Conservation (phyloP, 768 basidiomycete species). For the Lactarius indigo region DNA sequence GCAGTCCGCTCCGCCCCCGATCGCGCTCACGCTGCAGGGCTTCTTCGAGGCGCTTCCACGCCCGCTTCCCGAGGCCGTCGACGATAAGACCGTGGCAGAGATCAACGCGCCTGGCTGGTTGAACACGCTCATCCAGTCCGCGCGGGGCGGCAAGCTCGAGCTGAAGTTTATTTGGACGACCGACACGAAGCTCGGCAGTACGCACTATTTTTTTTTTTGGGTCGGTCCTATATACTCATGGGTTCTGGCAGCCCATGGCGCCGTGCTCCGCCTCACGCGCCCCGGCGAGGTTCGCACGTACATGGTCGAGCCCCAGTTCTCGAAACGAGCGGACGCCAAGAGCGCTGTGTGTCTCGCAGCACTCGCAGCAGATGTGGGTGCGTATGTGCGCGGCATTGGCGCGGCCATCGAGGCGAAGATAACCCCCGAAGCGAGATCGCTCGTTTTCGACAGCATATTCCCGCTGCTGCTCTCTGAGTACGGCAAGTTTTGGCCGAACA, state of each 20-base stretch:
- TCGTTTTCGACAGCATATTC: slow-evolving; percentile 44
- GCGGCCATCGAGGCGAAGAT: slow-evolving; percentile 45
- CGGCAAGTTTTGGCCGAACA: slow-evolving; percentile 38
- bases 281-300: slow-evolving; percentile 52
- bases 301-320: slow-evolving; percentile 60
- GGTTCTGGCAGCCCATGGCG: slow-evolving; percentile 50
- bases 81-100: slow-evolving; percentile 43
- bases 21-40: slow-evolving; percentile 41
- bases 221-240: background rate
- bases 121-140: slow-evolving; percentile 47
- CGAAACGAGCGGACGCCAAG: slow-evolving; percentile 63
- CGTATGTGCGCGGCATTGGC: slow-evolving; percentile 48
- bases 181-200: slow-evolving; percentile 43
- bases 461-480: slow-evolving; percentile 47
- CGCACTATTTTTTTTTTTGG: slow-evolving; percentile 28
- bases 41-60: slow-evolving; percentile 66
- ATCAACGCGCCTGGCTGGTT: slow-evolving; percentile 56
- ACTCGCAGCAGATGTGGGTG: slow-evolving; percentile 57
- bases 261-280: slow-evolving; percentile 55
- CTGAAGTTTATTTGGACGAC: slow-evolving; percentile 44
- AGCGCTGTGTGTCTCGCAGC: slow-evolving; percentile 63
- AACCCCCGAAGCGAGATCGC: slow-evolving; percentile 42
- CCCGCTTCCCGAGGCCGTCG: slow-evolving; percentile 56
- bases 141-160: slow-evolving; percentile 47
- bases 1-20: slow-evolving; percentile 12